Evolutionary conservation across 163 green algal species (phyloP).

Genomic region (Coccomyxa subellipsoidea): DNA sequence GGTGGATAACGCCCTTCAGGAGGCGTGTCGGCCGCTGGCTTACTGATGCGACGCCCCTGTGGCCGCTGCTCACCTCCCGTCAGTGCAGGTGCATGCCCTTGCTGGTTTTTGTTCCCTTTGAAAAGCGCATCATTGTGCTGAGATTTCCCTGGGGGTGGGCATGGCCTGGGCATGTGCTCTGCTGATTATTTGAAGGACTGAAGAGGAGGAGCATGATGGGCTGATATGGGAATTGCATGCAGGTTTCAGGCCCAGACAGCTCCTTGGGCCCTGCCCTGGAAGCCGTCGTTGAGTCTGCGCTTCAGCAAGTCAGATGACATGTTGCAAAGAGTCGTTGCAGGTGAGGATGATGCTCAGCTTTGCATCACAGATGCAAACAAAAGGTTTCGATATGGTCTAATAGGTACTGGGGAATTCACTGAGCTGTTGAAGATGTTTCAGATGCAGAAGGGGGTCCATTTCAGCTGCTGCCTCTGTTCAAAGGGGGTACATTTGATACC

Average conservation of each 20-base stretch:
- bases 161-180: neutral
- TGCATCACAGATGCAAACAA: neutral
- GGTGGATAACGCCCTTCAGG: constrained; percentile 61
- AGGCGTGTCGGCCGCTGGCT: constrained; percentile 45
- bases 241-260: constrained; percentile 28
- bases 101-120: too few species aligned
- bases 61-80: constrained; percentile 32
- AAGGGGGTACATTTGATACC: constrained; percentile 41
- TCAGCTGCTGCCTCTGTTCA: constrained; percentile 30
- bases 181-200: too few species aligned
- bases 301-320: neutral
- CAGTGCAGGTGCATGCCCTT: constrained; percentile 1
- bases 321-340: neutral
- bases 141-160: too few species aligned
- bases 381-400: neutral
- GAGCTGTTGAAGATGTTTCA: neutral
- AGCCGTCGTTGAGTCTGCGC: constrained; percentile 39
- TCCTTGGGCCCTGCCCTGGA: constrained; percentile 31
- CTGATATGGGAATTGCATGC: too few species aligned
- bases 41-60: constrained; percentile 48
- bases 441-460: neutral
- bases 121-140: too few species aligned
- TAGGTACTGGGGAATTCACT: neutral
- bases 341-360: too few species aligned
- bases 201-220: too few species aligned